Evolutionary conservation across 2,329 filamentous ascomycete species (phyloP).

Genomic region (Cladophialophora immunda): DNA sequence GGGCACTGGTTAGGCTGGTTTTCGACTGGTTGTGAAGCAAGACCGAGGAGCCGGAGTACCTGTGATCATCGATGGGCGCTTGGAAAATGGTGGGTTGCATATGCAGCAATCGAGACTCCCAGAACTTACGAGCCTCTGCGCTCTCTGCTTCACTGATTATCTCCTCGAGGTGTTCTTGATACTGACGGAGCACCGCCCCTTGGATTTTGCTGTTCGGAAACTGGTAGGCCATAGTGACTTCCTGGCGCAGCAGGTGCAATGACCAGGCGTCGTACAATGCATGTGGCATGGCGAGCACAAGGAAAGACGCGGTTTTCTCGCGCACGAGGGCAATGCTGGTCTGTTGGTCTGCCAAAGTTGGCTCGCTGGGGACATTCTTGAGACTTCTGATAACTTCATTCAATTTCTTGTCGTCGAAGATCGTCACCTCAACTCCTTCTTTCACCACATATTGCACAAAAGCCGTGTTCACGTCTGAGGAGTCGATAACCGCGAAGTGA

Average conservation of each 20-base stretch:
- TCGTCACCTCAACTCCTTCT: slow-evolving; percentile 1
- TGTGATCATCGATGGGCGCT: not conserved
- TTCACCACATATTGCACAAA: slow-evolving; percentile 32
- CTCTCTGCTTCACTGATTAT: slow-evolving; percentile 60
- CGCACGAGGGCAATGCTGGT: slow-evolving; percentile 47
- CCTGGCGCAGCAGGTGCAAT: slow-evolving; percentile 74
- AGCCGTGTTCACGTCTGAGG: not conserved
- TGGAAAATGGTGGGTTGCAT: slow-evolving; percentile 22
- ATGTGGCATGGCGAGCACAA: slow-evolving; percentile 80
- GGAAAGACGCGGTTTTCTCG: slow-evolving; percentile 48
- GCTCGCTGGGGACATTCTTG: slow-evolving; percentile 35
- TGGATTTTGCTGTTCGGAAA: not conserved
- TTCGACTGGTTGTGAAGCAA: slow-evolving; percentile 59
- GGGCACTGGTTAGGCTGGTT: slow-evolving; percentile 54
- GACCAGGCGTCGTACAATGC: slow-evolving; percentile 92
- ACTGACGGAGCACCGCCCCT: not conserved
- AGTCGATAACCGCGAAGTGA: slow-evolving; percentile 68
- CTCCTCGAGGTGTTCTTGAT: slow-evolving; percentile 60
- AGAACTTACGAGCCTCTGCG: slow-evolving; percentile 68
- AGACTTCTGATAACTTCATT: slow-evolving; percentile 21
- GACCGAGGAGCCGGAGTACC: slow-evolving; percentile 41
- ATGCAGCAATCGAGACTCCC: slow-evolving; percentile 69
- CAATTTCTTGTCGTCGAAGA: slow-evolving; percentile 21
- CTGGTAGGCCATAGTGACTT: slow-evolving; percentile 47
- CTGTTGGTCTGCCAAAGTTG: slow-evolving; percentile 8